Base-by-base conservation (phyloP, 345 rosid species). In the Sonneratia caseolaris region DNA sequence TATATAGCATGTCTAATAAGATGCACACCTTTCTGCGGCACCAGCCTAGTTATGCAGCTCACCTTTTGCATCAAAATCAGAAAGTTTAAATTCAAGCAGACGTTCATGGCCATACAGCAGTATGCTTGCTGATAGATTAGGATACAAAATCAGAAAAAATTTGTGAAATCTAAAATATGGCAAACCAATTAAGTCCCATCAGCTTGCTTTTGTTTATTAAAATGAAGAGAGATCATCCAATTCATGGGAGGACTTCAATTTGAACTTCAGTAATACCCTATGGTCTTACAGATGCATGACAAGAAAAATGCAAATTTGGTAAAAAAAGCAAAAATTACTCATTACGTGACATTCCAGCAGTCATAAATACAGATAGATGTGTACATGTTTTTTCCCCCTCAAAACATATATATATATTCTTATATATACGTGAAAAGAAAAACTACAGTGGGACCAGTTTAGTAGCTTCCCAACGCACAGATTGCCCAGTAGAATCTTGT, bases 11-110 rank as follows among this genome's bases (percentile, higher is more conserved):
- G 96, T 76, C 96, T 90, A 82, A 95, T 95, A 79, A 95, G 91
- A 84, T 91, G 97, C 62, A 91, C 90, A 36, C 97, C 97, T 81
- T 95, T 95, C 69, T 95, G 99, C 48, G 99, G 99, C 68, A 95
- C 99, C 82, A 91, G 81, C 80, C 99, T 87, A 75, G 99, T 90
- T 70, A 95, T 86, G 86, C 99, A 91, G 76, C 99, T 96, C 68
- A 95, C 96, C 98, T 94, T 73, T 48, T 74, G 72, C 37, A 35
- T 62, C 66, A 43, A 45, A 70, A 4, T 70, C 10, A 51, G 45
- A 53, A 45, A 19, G 47, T 37, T 57, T 40, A 72, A 51, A 36
- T 77, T 47, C 49, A 62, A 42, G 65, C 22, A 13, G 51, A 68
- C 22, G 40, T n/a, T 40, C 21, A 3, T 27, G 37, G 14, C 37